These are phyloP conservation scores for Coemansia sp. DNA, from an alignment of 192 early-diverging fungal genomes.

Conservation along the genomic window DNA sequence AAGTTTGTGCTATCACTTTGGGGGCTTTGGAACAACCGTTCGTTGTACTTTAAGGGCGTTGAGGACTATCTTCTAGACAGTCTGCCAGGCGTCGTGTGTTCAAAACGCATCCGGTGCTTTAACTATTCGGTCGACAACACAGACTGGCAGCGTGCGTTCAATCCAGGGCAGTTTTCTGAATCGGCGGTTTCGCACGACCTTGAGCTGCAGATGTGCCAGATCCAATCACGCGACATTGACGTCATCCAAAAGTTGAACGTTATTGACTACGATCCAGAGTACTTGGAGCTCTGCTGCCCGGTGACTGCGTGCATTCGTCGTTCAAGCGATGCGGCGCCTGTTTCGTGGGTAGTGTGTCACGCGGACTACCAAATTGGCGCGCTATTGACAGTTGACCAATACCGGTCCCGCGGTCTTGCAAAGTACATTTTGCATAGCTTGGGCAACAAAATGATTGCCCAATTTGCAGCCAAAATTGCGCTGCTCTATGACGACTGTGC, in stretches of 20 bases:
- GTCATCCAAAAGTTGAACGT: neutral
- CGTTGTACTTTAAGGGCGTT: slow-evolving; percentile 8
- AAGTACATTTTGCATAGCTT: slow-evolving; percentile 1
- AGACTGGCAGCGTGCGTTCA: neutral
- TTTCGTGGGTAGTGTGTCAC: slow-evolving; percentile 5
- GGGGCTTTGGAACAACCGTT: neutral
- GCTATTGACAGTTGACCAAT: neutral
- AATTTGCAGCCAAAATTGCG: slow-evolving; percentile 1
- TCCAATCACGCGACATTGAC: neutral
- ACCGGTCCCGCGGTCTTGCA: slow-evolving; percentile 4
- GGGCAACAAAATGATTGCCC: neutral
- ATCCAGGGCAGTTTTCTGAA: neutral
- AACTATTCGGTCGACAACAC: slow-evolving; percentile 3
- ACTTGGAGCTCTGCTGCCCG: slow-evolving; percentile 4
- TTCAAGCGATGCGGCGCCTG: neutral
- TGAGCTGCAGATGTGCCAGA: neutral
- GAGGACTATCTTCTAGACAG: slow-evolving; percentile 8
- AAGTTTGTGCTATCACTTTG: slow-evolving; percentile 2
- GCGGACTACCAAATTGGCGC: slow-evolving; percentile 5
- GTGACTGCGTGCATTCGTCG: slow-evolving; percentile 5
- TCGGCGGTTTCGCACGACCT: neutral
- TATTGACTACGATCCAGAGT: neutral
- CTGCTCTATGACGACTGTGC: neutral
- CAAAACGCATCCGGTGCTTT: slow-evolving; percentile 2
- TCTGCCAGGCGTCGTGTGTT: neutral